A percentile compares a stretch with the other conserved stretches of the same genome.
Conservation (phyloP, 805 yeast species). For the Wilhelminamyces savonicus region DNA sequence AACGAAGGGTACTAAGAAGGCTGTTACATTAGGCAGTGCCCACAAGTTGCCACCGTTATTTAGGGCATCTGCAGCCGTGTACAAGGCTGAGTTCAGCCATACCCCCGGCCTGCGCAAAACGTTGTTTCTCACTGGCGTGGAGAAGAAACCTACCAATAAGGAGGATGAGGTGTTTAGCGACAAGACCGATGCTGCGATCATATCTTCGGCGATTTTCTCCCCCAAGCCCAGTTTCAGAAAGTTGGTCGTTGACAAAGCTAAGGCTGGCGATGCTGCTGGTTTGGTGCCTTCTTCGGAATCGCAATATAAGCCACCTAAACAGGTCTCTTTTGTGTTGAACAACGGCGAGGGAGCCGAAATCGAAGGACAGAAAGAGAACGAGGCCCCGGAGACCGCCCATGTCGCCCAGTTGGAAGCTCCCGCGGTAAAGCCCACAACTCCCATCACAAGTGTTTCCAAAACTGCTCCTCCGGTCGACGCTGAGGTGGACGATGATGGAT, state of each 20-base stretch:
- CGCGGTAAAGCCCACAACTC: not conserved
- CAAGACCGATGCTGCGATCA: constrained; percentile 59
- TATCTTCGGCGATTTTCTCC: constrained; percentile 65
- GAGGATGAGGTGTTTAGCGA: constrained; percentile 26
- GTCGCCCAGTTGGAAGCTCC: constrained; percentile 1
- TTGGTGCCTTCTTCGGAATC: constrained; percentile 2
- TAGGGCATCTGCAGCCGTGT: constrained; percentile 14
- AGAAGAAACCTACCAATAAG: too few relatives aligned
- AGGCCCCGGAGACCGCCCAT: constrained; percentile 5
- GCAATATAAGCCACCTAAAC: constrained; percentile 15
- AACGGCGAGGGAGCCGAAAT: constrained; percentile 1
- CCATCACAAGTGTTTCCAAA: not conserved
- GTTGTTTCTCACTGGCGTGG: too few relatives aligned
- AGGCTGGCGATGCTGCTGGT: constrained; percentile 4
- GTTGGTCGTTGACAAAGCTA: constrained; percentile 45
- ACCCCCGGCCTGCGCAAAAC: too few relatives aligned
- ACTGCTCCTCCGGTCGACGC: too few relatives aligned
- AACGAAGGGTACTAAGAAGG: constrained; percentile 38
- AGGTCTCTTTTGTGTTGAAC: constrained; percentile 25
- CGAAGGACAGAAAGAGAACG: constrained; percentile 1
- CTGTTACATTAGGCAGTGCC: constrained; percentile 49
- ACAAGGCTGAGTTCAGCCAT: too few relatives aligned
- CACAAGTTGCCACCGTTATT: constrained; percentile 57
- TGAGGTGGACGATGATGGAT: constrained; percentile 62
- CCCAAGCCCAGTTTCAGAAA: constrained; percentile 52